Conservation (phyloP, 768 basidiomycete genomes). For the Leccinum fibrillosum region DNA sequence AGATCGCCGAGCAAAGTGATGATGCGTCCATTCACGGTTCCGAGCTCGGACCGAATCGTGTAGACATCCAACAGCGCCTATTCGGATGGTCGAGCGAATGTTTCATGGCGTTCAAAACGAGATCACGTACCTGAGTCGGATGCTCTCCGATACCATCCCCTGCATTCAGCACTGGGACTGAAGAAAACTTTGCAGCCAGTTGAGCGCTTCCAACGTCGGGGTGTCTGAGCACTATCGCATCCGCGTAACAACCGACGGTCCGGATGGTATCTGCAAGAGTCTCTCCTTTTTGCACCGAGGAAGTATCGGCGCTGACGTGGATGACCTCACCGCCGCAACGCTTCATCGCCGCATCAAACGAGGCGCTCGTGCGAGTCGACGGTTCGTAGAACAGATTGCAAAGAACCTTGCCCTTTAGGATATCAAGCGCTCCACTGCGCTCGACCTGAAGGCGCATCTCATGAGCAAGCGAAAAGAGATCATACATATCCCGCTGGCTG, state of each 20-base stretch:
- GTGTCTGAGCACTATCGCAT: conserved; percentile 92
- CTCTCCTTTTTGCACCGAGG: conserved; percentile 93
- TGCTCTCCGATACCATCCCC: conserved; percentile 98
- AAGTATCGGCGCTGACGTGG: conserved; percentile 73
- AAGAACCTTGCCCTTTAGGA: conserved; percentile 87
- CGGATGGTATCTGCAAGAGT: conserved; percentile 89
- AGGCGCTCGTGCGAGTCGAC: conserved; percentile 91
- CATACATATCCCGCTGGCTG: conserved; percentile 82
- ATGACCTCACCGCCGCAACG: conserved; percentile 95
- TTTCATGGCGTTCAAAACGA: background rate
- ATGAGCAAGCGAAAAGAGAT: conserved; percentile 90
- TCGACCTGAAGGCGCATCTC: conserved; percentile 98
- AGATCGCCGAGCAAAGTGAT: conserved; percentile 93
- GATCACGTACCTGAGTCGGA: conserved; percentile 76
- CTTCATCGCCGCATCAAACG: conserved; percentile 99
- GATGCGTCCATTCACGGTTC: conserved; percentile 94
- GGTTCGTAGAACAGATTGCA: conserved; percentile 96
- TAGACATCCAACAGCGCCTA: conserved; percentile 85
- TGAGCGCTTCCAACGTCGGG: conserved; percentile 94
- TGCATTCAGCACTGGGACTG: conserved; percentile 94
- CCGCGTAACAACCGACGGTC: conserved; percentile 92
- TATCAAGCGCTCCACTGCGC: conserved; percentile 81
- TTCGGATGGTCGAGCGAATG: conserved; percentile 3
- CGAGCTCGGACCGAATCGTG: conserved; percentile 96
- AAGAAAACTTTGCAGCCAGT: conserved; percentile 91